A percentile compares a stretch with the other conserved stretches of the same genome.
These are phyloP conservation scores for Yamadazyma nakazawae DNA, from an alignment of 805 yeast genomes.

Conservation along the genomic window DNA sequence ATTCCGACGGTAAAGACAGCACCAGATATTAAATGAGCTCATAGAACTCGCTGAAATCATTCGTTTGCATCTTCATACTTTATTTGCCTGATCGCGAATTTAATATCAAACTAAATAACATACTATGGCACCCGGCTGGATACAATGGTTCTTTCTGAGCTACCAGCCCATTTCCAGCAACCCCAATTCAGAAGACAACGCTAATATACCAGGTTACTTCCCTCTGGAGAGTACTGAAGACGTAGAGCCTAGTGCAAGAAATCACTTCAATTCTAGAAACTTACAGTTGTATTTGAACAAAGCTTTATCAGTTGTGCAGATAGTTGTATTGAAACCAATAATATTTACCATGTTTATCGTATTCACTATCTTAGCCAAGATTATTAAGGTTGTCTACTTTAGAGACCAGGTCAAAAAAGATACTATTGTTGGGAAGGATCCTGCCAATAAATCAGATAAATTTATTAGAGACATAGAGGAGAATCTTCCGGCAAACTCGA, in stretches of 20 bases:
- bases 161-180: constrained; percentile 7
- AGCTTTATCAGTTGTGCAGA: constrained; percentile 10
- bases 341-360: constrained; percentile 20
- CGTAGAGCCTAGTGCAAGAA: constrained; percentile 12
- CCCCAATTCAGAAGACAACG: neutral
- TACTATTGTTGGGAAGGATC: constrained; percentile 33
- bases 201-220: constrained; percentile 21
- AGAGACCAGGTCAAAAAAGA: constrained; percentile 16
- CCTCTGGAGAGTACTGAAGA: constrained; percentile 16
- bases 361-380: constrained; percentile 22
- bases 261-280: constrained; percentile 18
- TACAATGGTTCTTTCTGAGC: constrained; percentile 2
- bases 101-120: neutral
- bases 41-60: too few relatives aligned
- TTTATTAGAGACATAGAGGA: constrained; percentile 55
- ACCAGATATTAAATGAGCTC: too few relatives aligned
- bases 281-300: constrained; percentile 7
- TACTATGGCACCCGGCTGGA: constrained; percentile 4
- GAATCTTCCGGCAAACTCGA: constrained; percentile 14
- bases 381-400: constrained; percentile 24
- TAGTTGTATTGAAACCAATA: constrained; percentile 23
- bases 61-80: too few relatives aligned
- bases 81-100: neutral
- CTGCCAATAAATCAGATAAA: constrained; percentile 50
- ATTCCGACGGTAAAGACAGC: too few relatives aligned